phyloP scores from a whole-genome alignment of 805 yeast species.

The Kregervanrija fluxuum region DNA sequence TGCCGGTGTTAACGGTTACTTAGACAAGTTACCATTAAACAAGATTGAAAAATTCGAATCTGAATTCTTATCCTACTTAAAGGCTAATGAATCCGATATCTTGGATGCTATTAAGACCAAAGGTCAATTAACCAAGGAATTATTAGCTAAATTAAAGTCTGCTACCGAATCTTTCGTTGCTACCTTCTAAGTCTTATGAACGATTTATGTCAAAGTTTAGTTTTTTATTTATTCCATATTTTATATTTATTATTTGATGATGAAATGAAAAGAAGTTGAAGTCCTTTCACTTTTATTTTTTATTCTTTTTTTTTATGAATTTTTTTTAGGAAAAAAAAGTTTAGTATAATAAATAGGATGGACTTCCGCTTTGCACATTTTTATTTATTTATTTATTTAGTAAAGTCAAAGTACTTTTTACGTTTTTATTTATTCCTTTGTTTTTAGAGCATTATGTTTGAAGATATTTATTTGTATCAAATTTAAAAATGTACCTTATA shows the following conservation, averaged over 20 bases:
- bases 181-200: constrained; percentile 53
- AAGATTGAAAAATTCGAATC: constrained; percentile 88
- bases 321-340: background rate
- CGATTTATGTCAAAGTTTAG: background rate
- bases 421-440: too few species aligned
- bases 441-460: too few species aligned
- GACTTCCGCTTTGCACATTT: too few species aligned
- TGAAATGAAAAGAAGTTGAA: constrained; percentile 13
- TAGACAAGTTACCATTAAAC: constrained; percentile 78
- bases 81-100: constrained; percentile 81
- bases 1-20: constrained; percentile 99
- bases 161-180: constrained; percentile 91
- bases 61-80: constrained; percentile 85
- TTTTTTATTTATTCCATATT: constrained; percentile 12
- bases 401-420: too few species aligned
- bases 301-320: background rate
- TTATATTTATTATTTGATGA: constrained; percentile 15
- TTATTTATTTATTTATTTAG: too few species aligned
- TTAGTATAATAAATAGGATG: too few species aligned
- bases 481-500: too few species aligned
- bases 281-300: constrained; percentile 3
- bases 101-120: constrained; percentile 75
- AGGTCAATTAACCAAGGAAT: constrained; percentile 88
- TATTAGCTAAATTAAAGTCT: constrained; percentile 77
- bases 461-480: too few species aligned